phyloP scores from a whole-genome alignment of 2,329 filamentous ascomycete species.

The Penicillium concentricum region DNA sequence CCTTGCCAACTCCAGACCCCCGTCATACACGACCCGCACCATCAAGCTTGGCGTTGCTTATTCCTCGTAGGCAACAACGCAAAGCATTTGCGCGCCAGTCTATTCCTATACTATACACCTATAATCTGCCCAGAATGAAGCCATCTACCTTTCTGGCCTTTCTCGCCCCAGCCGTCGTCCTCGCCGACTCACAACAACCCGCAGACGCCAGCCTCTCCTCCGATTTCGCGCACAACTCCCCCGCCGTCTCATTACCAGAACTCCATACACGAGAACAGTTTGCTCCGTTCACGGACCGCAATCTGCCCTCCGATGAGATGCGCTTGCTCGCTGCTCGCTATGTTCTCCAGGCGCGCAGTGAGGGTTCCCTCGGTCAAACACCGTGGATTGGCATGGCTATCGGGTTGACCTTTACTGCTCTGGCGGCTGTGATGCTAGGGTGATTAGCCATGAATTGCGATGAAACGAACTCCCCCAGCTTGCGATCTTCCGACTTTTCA shows the following conservation, averaged over 20 bases:
- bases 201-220: conserved; percentile 8
- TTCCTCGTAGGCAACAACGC: conserved; percentile 10
- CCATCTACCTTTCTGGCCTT: conserved; percentile 16
- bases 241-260: conserved; percentile 23
- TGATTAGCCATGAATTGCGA: conserved; percentile 13
- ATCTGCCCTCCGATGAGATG: not conserved
- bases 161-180: conserved; percentile 18
- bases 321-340: conserved; percentile 21
- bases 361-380: conserved; percentile 40
- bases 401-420: conserved; percentile 39
- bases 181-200: conserved; percentile 20
- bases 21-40: conserved; percentile 19
- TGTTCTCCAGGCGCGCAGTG: conserved; percentile 35
- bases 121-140: conserved; percentile 15
- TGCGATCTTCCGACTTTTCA: not conserved
- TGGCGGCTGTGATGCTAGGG: conserved; percentile 41
- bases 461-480: not conserved
- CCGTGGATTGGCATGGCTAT: conserved; percentile 45
- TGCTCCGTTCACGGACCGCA: not conserved
- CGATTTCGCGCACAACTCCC: conserved; percentile 17
- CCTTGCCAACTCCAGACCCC: conserved; percentile 23
- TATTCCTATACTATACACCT: not conserved
- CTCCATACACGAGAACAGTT: conserved; percentile 4
- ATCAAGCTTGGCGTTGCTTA: conserved; percentile 28
- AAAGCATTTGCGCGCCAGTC: conserved; percentile 6